Evolutionary conservation across 2,329 filamentous ascomycete genomes (phyloP).

Genomic region (Eurotiales sp.): DNA sequence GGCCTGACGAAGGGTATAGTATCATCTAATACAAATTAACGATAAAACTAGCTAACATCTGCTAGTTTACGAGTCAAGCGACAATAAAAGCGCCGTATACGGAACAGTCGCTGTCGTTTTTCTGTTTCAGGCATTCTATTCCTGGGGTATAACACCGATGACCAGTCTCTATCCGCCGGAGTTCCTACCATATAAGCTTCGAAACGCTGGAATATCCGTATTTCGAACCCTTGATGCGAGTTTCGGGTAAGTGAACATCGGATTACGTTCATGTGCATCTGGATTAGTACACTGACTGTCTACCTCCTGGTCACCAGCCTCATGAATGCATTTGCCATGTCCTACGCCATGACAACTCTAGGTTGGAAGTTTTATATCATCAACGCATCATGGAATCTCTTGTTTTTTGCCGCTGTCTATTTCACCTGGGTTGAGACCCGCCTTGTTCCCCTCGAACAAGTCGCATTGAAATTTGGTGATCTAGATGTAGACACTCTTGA

Average conservation of each 20-base stretch:
- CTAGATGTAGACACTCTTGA: neutral
- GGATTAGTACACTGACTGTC: neutral
- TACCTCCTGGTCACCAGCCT: neutral
- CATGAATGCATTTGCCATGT: slow-evolving; percentile 7
- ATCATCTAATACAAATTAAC: neutral
- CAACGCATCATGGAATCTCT: slow-evolving; percentile 7
- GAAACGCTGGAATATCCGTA: slow-evolving; percentile 28
- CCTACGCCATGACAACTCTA: slow-evolving; percentile 5
- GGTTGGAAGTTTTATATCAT: slow-evolving; percentile 13
- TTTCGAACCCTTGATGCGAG: slow-evolving; percentile 26
- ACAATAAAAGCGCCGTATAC: slow-evolving; percentile 39
- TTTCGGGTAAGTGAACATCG: slow-evolving; percentile 28
- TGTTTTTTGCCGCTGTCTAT: slow-evolving; percentile 4
- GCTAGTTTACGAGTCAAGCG: slow-evolving; percentile 33
- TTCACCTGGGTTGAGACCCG: slow-evolving; percentile 12
- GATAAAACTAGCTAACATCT: too few species aligned
- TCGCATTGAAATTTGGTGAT: slow-evolving; percentile 12
- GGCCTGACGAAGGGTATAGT: slow-evolving; percentile 8
- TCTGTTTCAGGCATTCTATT: slow-evolving; percentile 32
- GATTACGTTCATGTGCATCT: neutral
- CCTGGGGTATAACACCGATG: slow-evolving; percentile 33
- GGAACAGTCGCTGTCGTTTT: slow-evolving; percentile 36
- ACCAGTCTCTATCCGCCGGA: slow-evolving; percentile 33
- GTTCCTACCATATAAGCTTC: slow-evolving; percentile 30
- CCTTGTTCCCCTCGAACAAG: slow-evolving; percentile 17